Base-by-base conservation (phyloP, 2,329 filamentous ascomycete species). In the Thermothelomyces thermophilus region DNA sequence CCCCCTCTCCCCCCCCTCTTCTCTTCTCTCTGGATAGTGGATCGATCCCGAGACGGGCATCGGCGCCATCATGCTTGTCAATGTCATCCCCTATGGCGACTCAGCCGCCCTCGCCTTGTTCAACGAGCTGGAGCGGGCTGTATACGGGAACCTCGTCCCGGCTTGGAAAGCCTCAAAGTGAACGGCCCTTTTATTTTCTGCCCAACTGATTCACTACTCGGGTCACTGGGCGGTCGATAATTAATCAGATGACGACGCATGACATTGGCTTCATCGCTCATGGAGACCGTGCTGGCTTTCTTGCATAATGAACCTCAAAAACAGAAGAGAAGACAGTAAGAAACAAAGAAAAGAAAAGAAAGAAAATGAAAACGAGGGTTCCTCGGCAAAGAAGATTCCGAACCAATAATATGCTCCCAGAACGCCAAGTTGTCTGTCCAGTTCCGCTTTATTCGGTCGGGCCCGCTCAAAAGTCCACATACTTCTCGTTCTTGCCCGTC, bases 81-180 rank as follows among this genome's bases (percentile, higher is more conserved):
- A 67, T 41, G 62, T 73, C 1, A 56, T 64, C 3, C 70, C 70
- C 0, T 62, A 66, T 22, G 66, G 66, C 0, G 71, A 74, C 48
- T 41, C 61, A 0, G 64, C 67, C 5, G 64, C 66, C 3, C 59
- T 53, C 14, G 62, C 53, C 19, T 42, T 73, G 42, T 72, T 66
- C 46, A 58, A 71, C 39, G 68, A 70, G 49, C 55, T 74, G 44
- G 68, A 73, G 52, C 50, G 56, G 24, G 66, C 63, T 2, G 67
- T 71, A 0, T 74, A 73, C 49, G 61, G 55, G 1, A 54, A 62
- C 31, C 33, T 56, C 26, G 30, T 55, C 4, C 50, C 53, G 13
- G n/a, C 3, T 2, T 35, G 31, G 28, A 8, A 33, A 16, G 13
- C 26, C 10, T 42, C 34, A 5, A 34, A 17, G 20, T 30, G 28